Conservation (phyloP, 805 yeast genomes). For the Starmerella floris region DNA sequence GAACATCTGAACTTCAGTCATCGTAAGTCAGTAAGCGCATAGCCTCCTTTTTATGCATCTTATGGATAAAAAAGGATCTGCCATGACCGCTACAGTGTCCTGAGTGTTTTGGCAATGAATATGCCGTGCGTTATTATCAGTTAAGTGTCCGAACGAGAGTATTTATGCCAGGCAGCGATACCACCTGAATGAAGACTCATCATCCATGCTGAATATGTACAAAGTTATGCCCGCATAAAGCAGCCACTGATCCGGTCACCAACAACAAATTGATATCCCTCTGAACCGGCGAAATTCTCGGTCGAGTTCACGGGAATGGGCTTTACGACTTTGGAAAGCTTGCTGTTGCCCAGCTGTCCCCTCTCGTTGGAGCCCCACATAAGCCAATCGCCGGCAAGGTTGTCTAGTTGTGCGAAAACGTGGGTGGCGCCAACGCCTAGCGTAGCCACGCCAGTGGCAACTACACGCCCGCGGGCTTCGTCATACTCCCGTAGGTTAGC, state of each 20-base stretch:
- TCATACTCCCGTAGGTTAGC: constrained; percentile 40
- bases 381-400: constrained; percentile 35
- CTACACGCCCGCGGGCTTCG: constrained; percentile 33
- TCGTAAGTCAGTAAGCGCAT: too few species aligned
- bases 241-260: constrained; percentile 20
- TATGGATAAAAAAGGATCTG: too few species aligned
- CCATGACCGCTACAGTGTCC: too few species aligned
- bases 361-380: constrained; percentile 74
- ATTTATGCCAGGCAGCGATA: too few species aligned
- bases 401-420: constrained; percentile 42
- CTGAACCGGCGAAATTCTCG: constrained; percentile 2
- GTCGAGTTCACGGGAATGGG: constrained; percentile 12
- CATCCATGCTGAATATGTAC: too few species aligned
- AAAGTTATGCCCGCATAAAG: constrained; percentile 4
- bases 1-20: too few species aligned
- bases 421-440: constrained; percentile 60
- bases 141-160: too few species aligned
- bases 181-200: too few species aligned
- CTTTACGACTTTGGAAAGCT: constrained; percentile 38
- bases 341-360: constrained; percentile 81
- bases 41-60: too few species aligned
- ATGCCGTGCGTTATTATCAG: too few species aligned
- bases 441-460: constrained; percentile 36
- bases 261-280: constrained; percentile 17
- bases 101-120: too few species aligned